Conservation (phyloP, 345 rosid species). For the Salix koriyanagi region DNA sequence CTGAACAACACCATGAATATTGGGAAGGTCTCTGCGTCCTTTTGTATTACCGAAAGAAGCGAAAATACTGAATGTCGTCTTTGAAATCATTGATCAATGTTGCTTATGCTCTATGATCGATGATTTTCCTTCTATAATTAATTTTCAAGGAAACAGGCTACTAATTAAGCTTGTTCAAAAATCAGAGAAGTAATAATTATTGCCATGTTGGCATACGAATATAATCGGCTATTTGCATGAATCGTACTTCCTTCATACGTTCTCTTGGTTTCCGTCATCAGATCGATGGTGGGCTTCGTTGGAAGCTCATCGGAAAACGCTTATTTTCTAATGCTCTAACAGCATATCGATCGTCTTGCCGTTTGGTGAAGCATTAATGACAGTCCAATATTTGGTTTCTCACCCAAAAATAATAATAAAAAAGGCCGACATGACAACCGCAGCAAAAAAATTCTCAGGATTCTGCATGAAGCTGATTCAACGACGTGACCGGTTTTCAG, state of each 20-base stretch:
- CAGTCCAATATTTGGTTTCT: neutral
- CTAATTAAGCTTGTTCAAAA: no score
- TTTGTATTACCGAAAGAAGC: neutral
- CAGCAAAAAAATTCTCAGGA: neutral
- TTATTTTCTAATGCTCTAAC: neutral
- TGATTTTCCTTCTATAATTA: no score
- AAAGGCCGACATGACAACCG: neutral
- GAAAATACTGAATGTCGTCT: neutral
- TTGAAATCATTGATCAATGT: neutral
- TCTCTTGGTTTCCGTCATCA: neutral
- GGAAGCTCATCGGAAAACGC: no score
- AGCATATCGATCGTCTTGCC: neutral
- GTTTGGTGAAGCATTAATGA: no score
- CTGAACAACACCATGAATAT: neutral
- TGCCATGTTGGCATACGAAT: neutral
- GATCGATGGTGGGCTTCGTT: no score
- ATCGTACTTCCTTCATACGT: neutral
- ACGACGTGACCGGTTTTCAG: no score
- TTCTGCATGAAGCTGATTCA: no score
- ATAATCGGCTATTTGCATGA: no score
- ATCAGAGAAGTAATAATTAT: neutral
- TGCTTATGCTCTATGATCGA: no score
- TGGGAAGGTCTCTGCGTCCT: neutral
- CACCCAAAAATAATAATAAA: neutral
- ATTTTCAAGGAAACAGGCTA: no score